phyloP scores from a whole-genome alignment of 768 basidiomycete species.

The Podaxis rugospora region DNA sequence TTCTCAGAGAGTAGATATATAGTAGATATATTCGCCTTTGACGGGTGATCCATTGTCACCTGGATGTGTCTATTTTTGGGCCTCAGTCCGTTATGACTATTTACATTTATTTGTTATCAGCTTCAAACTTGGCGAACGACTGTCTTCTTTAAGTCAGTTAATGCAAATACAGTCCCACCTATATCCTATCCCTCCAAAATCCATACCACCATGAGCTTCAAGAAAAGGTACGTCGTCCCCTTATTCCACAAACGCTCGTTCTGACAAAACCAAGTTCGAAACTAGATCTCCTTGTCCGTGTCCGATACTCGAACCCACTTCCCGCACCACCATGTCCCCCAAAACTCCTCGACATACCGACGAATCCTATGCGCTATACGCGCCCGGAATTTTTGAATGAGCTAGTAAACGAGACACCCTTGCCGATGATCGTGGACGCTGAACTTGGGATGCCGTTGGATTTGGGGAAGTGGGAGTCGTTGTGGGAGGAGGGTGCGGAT shows the following conservation, averaged over 20 bases:
- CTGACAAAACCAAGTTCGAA: slow-evolving; percentile 40
- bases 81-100: background rate
- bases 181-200: background rate
- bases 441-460: slow-evolving; percentile 97
- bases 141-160: no score
- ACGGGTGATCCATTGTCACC: background rate
- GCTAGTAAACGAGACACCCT: slow-evolving; percentile 71
- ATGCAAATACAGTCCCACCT: no score
- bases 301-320: slow-evolving; percentile 91
- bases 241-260: slow-evolving; percentile 8
- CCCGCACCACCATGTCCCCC: slow-evolving; percentile 97
- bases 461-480: slow-evolving; percentile 72
- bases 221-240: slow-evolving; percentile 41
- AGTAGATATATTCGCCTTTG: background rate
- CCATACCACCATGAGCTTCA: slow-evolving; percentile 42
- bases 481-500: slow-evolving; percentile 80
- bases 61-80: background rate
- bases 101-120: slow-evolving; percentile 4
- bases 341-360: slow-evolving; percentile 89
- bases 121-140: background rate
- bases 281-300: slow-evolving; percentile 87
- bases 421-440: slow-evolving; percentile 96
- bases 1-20: background rate
- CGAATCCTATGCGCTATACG: slow-evolving; percentile 83
- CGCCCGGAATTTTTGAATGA: slow-evolving; percentile 80